These are phyloP conservation scores for Mycena galopus DNA, from an alignment of 768 basidiomycete genomes.

Conservation along the genomic window DNA sequence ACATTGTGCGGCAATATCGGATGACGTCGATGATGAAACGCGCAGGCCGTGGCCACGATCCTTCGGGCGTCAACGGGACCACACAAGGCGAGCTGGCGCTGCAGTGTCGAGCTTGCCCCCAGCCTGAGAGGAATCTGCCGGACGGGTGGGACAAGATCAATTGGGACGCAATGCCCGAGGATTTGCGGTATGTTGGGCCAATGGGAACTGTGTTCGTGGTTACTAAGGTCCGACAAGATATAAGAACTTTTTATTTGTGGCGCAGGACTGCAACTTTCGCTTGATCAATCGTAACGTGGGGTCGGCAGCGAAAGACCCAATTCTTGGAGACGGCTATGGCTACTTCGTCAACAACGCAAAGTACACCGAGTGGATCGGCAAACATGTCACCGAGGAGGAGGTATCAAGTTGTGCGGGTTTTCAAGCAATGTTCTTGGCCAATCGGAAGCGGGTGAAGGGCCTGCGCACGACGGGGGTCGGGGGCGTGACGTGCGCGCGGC, in stretches of 20 bases:
- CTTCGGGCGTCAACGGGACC: neutral
- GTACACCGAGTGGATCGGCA: neutral
- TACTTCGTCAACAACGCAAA: conserved; percentile 7
- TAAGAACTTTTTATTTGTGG: conserved; percentile 8
- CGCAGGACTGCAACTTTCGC: conserved; percentile 13
- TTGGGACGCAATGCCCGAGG: no score
- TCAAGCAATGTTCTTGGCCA: conserved; percentile 22
- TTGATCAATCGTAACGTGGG: conserved; percentile 2
- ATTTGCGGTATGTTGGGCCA: neutral
- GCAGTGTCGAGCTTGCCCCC: neutral
- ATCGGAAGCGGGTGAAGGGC: conserved; percentile 14
- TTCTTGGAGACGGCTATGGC: neutral
- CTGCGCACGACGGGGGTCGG: conserved; percentile 24
- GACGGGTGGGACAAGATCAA: neutral
- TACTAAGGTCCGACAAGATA: neutral
- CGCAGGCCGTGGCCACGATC: neutral
- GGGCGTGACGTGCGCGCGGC: conserved; percentile 25
- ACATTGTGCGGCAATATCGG: conserved; percentile 6
- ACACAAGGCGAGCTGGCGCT: conserved; percentile 1
- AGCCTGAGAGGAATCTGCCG: neutral
- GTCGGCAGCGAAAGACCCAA: neutral
- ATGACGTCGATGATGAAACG: neutral
- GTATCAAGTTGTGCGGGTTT: conserved; percentile 14
- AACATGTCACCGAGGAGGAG: conserved; percentile 8
- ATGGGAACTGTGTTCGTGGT: neutral